Conservation (phyloP, 2,329 filamentous ascomycete genomes). For the Alternaria gansuensis region DNA sequence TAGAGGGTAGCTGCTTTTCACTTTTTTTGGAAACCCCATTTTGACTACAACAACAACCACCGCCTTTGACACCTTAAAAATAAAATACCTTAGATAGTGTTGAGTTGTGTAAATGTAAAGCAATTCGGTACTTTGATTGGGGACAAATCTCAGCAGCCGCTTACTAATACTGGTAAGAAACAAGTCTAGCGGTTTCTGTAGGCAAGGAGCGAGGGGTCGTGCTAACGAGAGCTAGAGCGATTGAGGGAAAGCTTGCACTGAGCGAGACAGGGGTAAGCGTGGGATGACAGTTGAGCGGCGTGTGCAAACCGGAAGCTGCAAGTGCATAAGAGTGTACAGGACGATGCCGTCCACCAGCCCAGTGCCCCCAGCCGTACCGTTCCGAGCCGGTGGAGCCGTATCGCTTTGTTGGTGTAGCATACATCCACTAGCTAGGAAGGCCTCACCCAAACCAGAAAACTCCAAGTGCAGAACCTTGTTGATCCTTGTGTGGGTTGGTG, state of each 20-base stretch:
- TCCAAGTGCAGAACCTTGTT: background rate
- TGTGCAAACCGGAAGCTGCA: slow-evolving; percentile 14
- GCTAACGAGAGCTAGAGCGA: slow-evolving; percentile 7
- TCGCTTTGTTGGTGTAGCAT: background rate
- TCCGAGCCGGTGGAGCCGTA: slow-evolving; percentile 3
- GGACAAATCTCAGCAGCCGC: no score
- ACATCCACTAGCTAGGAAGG: background rate
- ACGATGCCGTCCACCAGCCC: background rate
- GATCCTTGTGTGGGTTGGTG: background rate
- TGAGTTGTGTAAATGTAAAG: no score
- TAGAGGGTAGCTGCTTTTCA: no score
- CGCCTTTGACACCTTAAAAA: no score
- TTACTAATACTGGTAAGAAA: slow-evolving; percentile 6
- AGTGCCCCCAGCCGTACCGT: background rate
- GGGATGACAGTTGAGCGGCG: slow-evolving; percentile 9
- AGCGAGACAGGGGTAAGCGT: slow-evolving; percentile 18
- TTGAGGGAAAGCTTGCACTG: slow-evolving; percentile 10
- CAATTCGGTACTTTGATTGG: no score
- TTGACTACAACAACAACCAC: no score
- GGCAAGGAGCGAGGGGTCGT: background rate
- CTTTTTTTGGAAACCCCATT: no score
- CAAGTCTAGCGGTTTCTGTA: slow-evolving; percentile 3
- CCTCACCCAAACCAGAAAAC: slow-evolving; percentile 2
- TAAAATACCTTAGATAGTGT: no score
- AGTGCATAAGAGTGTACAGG: slow-evolving; percentile 14